These are phyloP conservation scores for Aspergillus mulundensis DNA, from an alignment of 495 filamentous ascomycete species.

Conservation along the genomic window DNA sequence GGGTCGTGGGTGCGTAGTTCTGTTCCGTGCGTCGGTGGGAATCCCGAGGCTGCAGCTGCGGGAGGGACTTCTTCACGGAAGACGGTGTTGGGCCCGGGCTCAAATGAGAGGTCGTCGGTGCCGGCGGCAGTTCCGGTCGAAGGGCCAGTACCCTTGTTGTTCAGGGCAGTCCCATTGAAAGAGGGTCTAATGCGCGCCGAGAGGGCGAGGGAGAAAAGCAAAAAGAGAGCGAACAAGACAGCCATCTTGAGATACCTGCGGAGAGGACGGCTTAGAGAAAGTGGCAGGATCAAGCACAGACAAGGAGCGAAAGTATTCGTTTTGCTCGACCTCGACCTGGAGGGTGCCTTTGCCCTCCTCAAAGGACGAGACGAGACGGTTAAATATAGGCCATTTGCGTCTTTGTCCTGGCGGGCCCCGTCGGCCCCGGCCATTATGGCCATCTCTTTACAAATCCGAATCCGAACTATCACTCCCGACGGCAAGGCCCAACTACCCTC, in stretches of 20 bases:
- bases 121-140: background rate
- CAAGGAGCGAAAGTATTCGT: too few relatives aligned
- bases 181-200: background rate
- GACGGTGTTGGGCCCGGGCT: background rate
- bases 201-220: background rate
- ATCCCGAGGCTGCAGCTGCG: background rate
- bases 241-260: conserved; percentile 11
- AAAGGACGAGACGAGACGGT: background rate
- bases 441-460: background rate
- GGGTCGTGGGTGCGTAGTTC: conserved; percentile 40
- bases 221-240: background rate
- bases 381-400: conserved; percentile 1
- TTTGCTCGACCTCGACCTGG: background rate
- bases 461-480: background rate
- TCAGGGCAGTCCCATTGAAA: background rate
- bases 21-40: conserved; percentile 29
- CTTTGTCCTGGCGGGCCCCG: background rate
- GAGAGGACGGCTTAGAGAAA: background rate
- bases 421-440: background rate
- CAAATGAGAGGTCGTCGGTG: background rate
- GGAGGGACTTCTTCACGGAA: background rate
- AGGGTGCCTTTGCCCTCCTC: too few relatives aligned
- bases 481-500: background rate
- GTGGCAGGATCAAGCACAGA: background rate
- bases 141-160: background rate